Evolutionary conservation across 2,329 filamentous ascomycete species (phyloP), one percentile per base, ranked within the genome.

Genomic region (Pseudogymnoascus pannorum): DNA sequence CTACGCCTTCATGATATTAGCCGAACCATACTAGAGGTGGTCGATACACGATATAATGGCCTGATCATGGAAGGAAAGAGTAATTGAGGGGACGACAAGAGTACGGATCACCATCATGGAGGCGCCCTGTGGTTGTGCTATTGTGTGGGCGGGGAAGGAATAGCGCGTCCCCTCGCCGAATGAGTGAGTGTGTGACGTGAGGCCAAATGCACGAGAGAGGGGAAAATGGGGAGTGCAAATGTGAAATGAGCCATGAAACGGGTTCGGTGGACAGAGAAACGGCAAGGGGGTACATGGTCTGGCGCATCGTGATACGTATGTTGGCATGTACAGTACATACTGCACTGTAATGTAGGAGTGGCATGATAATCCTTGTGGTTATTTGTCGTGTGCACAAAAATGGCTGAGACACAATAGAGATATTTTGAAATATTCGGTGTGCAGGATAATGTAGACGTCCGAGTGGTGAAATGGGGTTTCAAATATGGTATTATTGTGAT

Each of bases 171-270:
- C 14, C 44, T 51, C 44, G 24, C 24, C 44, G 44, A 18, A 12
- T 2, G n/a, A 29, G n/a, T n/a, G n/a, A n/a, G 14, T 51, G 44
- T 51, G 44, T 51, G 44, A 51, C 44, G 44, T 51, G 44, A 29
- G 24, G 44, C 44, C 44, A 24, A 51, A 51, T 51, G 44, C 44
- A 51, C 44, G 24, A 51, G 44, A 51, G 44, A 51, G 44, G 44
- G 44, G 44, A 29, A 29, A 24, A n/a, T 24, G 22, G 12, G 42
- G n/a, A n/a, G n/a, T n/a, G n/a, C n/a, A n/a, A n/a, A n/a, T 3
- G 20, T 48, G 36, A 40, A 38, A 38, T 38, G n/a, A 16, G 35
- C n/a, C n/a, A n/a, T 44, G 40, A 44, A 26, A 48, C 42, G 42
- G 42, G 42, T 26, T n/a, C 14, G 42, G 20, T 26, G 42, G 42